Evolutionary conservation across 768 basidiomycete genomes (phyloP), one percentile per base, ranked within the genome.

Genomic region (Coprinellus micaceus): DNA sequence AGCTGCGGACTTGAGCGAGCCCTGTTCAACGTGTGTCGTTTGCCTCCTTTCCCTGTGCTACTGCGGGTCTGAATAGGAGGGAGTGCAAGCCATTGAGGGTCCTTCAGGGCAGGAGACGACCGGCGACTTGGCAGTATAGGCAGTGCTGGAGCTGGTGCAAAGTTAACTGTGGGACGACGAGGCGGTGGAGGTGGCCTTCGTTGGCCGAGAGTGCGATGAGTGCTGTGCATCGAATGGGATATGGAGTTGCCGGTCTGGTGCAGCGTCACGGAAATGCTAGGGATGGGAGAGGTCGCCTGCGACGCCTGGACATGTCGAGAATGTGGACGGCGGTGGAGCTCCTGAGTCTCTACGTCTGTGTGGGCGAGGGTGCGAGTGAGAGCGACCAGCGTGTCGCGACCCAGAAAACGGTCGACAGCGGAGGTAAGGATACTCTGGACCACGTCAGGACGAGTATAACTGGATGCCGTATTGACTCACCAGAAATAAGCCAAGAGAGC

Each of bases 351-450:
- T 15, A 9, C 37, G 12, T 24, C 29, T 7, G 52, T n/a, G 33
- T 33, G 50, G 50, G 47, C 43, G 57, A 61, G 15, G 52, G 47
- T 49, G 58, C 54, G 43, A 48, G 44, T 24, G 24, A 57, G 15
- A 28, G 47, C 39, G 33, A 51, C 54, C 53, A 40, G 49, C 45
- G 50, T 43, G 25, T 46, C 46, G 19, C 53, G 57, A 30, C 53
- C 58, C 37, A 63, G 44, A 49, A 65, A 58, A 19, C 59, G 24
- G 44, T 56, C 60, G 25, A 71, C 56, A 13, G 72, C 52, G 9
- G 69, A 64, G 25, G 68, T 63, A 33, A 76, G 52, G 11, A 75
- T 63, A 54, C 75, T 76, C 75, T 76, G 60, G 21, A 43, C 33
- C 36, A 49, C 43, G 26, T 30, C 21, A 64, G 25, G 28, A 40